Conservation (phyloP, 495 filamentous ascomycete species). For the Parathielavia hyrcaniae region DNA sequence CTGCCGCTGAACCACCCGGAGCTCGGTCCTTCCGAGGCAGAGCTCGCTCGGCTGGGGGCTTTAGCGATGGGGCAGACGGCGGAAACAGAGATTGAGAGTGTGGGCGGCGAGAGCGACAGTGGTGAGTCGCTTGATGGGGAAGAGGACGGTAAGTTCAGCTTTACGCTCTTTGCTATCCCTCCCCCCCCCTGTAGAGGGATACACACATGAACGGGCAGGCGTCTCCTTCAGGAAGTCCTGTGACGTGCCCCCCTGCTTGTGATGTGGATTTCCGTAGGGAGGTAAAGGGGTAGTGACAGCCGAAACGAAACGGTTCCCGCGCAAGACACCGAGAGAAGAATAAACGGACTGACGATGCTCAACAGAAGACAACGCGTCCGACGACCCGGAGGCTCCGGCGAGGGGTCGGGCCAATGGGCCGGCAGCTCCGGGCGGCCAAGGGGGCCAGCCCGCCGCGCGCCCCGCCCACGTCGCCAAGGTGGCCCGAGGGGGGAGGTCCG, state of each 20-base stretch:
- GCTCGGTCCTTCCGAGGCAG: conserved; percentile 17
- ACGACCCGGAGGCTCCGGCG: too few species aligned
- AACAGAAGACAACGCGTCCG: background rate
- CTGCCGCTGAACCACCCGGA: conserved; percentile 18
- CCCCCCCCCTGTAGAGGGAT: too few species aligned
- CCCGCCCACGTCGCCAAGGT: background rate
- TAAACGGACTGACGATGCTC: background rate
- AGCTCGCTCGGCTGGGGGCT: background rate
- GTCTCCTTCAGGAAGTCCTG: too few species aligned
- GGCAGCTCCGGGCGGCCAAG: background rate
- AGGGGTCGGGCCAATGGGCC: too few species aligned
- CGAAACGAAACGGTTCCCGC: too few species aligned
- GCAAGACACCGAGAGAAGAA: too few species aligned
- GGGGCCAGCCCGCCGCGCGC: background rate
- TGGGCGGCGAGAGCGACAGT: background rate
- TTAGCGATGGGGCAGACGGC: background rate
- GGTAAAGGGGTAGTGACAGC: too few species aligned
- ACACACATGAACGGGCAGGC: too few species aligned
- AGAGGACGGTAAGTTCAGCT: background rate
- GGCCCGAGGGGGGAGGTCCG: background rate
- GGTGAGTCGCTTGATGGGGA: background rate
- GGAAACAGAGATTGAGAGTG: background rate
- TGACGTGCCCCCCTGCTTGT: too few species aligned
- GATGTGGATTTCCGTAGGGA: too few species aligned
- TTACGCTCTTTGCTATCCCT: too few species aligned